phyloP scores from a whole-genome alignment of 2,329 filamentous ascomycete species.

The Trichoderma sp. region DNA sequence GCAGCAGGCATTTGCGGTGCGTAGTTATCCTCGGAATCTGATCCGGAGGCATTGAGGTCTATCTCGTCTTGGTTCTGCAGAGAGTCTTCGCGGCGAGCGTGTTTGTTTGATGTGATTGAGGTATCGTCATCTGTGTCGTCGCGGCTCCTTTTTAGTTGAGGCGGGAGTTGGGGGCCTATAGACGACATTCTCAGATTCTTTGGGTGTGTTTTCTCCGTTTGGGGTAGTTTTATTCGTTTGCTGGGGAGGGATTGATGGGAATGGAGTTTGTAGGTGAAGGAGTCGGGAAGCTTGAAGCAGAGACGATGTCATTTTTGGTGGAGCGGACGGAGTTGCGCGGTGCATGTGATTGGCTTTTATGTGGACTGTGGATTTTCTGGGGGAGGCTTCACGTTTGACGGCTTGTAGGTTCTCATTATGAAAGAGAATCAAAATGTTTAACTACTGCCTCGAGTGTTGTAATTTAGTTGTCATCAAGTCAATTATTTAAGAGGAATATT shows the following conservation, averaged over 20 bases:
- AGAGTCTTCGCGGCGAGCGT: constrained; percentile 29
- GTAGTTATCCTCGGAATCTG: constrained; percentile 39
- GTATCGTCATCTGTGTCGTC: constrained; percentile 38
- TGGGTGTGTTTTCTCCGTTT: neutral
- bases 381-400: neutral
- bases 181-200: constrained; percentile 46
- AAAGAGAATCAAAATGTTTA: neutral
- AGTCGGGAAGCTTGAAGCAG: neutral
- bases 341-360: constrained; percentile 8
- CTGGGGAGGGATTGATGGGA: neutral
- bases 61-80: constrained; percentile 47
- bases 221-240: neutral
- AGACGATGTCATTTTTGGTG: constrained; percentile 1
- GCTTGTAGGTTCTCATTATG: neutral
- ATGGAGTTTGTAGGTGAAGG: neutral
- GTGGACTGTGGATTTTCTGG: neutral
- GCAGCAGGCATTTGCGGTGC: constrained; percentile 31
- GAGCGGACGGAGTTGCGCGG: constrained; percentile 6
- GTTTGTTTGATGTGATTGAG: constrained; percentile 42
- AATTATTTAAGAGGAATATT: neutral
- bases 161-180: constrained; percentile 68
- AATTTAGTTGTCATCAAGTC: neutral
- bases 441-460: too few species aligned
- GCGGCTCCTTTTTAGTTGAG: constrained; percentile 61
- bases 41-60: constrained; percentile 40